phyloP scores from a whole-genome alignment of 352 stramenopile species.

The Pseudoperonospora humuli region DNA sequence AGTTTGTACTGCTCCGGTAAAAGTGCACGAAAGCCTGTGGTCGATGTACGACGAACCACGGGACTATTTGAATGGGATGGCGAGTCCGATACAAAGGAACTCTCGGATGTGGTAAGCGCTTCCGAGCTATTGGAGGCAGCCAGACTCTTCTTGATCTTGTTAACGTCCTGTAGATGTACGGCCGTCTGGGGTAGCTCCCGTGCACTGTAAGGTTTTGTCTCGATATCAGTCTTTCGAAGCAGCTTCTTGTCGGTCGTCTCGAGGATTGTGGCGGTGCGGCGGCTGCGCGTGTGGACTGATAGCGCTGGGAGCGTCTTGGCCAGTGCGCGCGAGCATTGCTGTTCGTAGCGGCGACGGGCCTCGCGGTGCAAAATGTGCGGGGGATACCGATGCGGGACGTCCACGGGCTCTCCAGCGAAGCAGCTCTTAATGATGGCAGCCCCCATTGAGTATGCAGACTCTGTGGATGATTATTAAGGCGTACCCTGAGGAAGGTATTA shows the following conservation, averaged over 20 bases:
- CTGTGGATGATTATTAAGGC: background rate
- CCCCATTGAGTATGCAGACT: conserved; percentile 16
- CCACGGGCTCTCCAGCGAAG: conserved; percentile 19
- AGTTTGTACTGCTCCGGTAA: conserved; percentile 42
- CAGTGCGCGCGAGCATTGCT: conserved; percentile 12
- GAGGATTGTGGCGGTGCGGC: background rate
- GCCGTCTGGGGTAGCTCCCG: conserved; percentile 22
- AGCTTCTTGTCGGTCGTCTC: conserved; percentile 15
- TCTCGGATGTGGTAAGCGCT: conserved; percentile 35
- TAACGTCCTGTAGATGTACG: conserved; percentile 24
- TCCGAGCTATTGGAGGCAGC: conserved; percentile 23
- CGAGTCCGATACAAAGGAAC: conserved; percentile 39
- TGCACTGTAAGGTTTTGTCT: background rate
- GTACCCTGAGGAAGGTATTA: no score
- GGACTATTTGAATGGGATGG: conserved; percentile 14
- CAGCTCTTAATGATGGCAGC: conserved; percentile 38
- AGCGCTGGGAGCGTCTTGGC: conserved; percentile 13
- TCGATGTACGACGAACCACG: conserved; percentile 1
- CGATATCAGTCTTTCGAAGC: conserved; percentile 8
- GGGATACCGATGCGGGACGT: conserved; percentile 5
- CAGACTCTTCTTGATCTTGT: conserved; percentile 7
- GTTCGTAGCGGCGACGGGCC: conserved; percentile 19
- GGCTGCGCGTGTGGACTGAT: background rate
- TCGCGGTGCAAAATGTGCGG: conserved; percentile 12
- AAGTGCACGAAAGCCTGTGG: conserved; percentile 27